phyloP scores from a whole-genome alignment of 768 basidiomycete genomes.

The Lactarius evosmus region DNA sequence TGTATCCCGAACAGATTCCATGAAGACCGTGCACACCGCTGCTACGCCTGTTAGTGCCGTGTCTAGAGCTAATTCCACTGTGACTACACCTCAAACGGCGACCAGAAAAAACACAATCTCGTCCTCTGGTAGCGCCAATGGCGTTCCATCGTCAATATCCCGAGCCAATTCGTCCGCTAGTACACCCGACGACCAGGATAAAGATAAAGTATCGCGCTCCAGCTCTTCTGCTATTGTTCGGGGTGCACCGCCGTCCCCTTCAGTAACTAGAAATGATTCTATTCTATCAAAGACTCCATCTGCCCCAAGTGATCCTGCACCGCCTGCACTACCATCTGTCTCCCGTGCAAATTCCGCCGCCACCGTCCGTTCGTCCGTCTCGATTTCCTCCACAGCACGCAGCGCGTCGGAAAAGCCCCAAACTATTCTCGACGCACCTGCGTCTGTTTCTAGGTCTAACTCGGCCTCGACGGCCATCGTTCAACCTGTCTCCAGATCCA shows the following conservation, averaged over 20 bases:
- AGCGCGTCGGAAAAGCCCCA: not conserved
- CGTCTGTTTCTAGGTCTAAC: conserved; percentile 6
- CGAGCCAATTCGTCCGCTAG: conserved; percentile 13
- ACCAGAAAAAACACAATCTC: conserved; percentile 8
- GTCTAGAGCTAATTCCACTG: conserved; percentile 18
- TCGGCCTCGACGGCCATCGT: not conserved
- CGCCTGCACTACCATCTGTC: conserved; percentile 5
- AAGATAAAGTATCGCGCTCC: conserved; percentile 11
- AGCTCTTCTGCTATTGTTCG: conserved; percentile 14
- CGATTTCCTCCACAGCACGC: not conserved
- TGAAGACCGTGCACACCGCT: conserved; percentile 2
- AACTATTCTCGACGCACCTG: conserved; percentile 9
- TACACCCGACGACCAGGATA: conserved; percentile 4
- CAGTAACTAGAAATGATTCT: conserved; percentile 4
- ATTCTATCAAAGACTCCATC: conserved; percentile 10
- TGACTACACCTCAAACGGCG: conserved; percentile 2
- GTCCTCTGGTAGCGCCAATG: conserved; percentile 10
- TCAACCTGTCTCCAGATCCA: conserved; percentile 17
- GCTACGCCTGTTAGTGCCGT: not conserved
- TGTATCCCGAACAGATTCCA: conserved; percentile 15
- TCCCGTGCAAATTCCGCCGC: conserved; percentile 21
- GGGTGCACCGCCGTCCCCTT: conserved; percentile 1
- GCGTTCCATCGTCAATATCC: conserved; percentile 1
- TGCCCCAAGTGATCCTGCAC: not conserved
- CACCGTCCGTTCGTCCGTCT: conserved; percentile 15